A percentile compares a stretch with the other conserved stretches of the same genome.
phyloP scores from a whole-genome alignment of 148 eudicot genomes.

The Drosera capensis region DNA sequence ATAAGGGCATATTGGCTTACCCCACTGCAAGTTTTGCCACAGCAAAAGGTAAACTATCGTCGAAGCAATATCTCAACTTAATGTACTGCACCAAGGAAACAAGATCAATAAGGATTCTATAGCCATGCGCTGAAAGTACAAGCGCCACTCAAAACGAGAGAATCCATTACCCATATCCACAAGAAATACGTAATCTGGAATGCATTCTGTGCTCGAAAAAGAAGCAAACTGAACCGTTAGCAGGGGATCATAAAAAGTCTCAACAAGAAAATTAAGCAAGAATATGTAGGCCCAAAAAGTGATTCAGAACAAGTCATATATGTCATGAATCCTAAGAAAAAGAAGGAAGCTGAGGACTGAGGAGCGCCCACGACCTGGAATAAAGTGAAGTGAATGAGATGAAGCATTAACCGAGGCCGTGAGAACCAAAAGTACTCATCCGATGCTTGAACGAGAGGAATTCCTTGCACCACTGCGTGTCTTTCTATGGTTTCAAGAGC shows the following conservation, averaged over 20 bases:
- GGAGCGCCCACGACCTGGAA: slow-evolving; percentile 51
- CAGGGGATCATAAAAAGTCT: background rate
- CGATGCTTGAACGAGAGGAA: slow-evolving; percentile 84
- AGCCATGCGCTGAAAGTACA: background rate
- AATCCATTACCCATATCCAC: slow-evolving; percentile 68
- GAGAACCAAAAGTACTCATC: slow-evolving; percentile 80
- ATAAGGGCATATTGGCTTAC: slow-evolving; percentile 17
- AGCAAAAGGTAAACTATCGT: slow-evolving; percentile 19
- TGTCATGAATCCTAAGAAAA: background rate
- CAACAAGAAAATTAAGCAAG: background rate
- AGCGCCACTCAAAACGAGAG: background rate
- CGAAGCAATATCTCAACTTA: slow-evolving; percentile 53
- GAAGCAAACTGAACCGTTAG: slow-evolving; percentile 6
- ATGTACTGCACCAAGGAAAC: slow-evolving; percentile 49
- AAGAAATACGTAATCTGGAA: slow-evolving; percentile 80
- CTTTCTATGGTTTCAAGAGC: slow-evolving; percentile 77
- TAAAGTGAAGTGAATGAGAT: slow-evolving; percentile 63
- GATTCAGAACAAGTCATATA: background rate
- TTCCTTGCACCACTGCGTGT: slow-evolving; percentile 85
- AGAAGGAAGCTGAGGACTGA: background rate
- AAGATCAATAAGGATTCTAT: background rate
- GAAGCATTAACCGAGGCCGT: slow-evolving; percentile 59
- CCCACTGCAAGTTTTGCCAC: slow-evolving; percentile 38
- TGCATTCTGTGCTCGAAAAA: slow-evolving; percentile 50
- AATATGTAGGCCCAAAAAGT: background rate